A percentile compares a stretch with the other conserved stretches of the same genome.
phyloP scores from a whole-genome alignment of 257 asterid species.

The Przewalskia tangutica region DNA sequence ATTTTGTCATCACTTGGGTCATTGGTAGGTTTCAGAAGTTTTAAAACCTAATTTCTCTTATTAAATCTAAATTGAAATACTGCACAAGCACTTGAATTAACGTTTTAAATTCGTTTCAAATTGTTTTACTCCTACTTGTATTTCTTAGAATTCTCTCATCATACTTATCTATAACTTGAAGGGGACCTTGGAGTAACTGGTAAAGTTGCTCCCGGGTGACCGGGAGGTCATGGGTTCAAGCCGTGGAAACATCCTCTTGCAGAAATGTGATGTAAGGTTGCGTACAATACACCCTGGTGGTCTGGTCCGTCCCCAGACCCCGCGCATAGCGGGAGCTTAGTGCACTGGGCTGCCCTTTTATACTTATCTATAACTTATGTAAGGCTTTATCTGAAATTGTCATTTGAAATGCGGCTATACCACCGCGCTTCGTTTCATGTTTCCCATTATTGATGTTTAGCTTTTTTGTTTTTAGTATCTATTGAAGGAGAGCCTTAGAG shows the following conservation, averaged over 20 bases:
- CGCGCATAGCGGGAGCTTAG: no score
- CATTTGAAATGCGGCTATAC: not conserved
- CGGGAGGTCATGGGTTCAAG: no score
- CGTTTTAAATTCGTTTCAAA: not conserved
- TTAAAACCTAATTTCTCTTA: not conserved
- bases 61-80: not conserved
- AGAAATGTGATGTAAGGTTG: no score
- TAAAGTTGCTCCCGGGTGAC: no score
- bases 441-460: no score
- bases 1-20: slow-evolving; percentile 82
- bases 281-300: no score
- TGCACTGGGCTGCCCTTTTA: no score
- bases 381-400: not conserved
- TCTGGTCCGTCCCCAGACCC: no score
- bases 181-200: no score
- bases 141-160: not conserved
- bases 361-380: not conserved
- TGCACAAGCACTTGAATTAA: not conserved
- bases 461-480: no score
- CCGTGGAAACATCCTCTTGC: no score
- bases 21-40: slow-evolving; percentile 46
- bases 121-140: not conserved
- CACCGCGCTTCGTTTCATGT: not conserved
- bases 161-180: not conserved
- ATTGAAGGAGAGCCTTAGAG: no score